These are phyloP conservation scores for Ilex paraguariensis DNA, from an alignment of 305 asterid genomes.

Conservation along the genomic window DNA sequence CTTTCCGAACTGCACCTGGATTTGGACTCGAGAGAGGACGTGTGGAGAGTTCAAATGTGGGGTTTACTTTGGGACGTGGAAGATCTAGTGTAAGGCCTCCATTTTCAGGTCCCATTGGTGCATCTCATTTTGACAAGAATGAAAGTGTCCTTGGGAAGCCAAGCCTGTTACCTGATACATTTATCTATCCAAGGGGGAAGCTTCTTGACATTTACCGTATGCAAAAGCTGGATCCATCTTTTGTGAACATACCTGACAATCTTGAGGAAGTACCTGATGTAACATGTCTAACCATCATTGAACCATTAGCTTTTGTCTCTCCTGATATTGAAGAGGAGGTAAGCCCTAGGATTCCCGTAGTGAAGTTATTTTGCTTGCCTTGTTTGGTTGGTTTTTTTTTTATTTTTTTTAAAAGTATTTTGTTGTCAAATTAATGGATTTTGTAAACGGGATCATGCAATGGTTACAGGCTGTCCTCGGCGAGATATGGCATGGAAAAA, in stretches of 20 bases:
- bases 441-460: no score
- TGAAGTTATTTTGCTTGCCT: slow-evolving; percentile 2
- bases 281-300: slow-evolving; percentile 43
- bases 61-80: slow-evolving; percentile 93
- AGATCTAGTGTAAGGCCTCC: slow-evolving; percentile 48
- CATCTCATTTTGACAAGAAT: slow-evolving; percentile 35
- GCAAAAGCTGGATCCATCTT: slow-evolving; percentile 48
- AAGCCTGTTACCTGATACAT: slow-evolving; percentile 21
- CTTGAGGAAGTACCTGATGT: slow-evolving; percentile 66
- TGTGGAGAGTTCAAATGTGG: slow-evolving; percentile 62
- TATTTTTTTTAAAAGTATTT: neutral
- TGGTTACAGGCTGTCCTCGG: slow-evolving; percentile 47
- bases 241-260: slow-evolving; percentile 44
- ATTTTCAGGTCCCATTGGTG: slow-evolving; percentile 52
- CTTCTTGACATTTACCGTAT: slow-evolving; percentile 87
- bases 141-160: slow-evolving; percentile 55
- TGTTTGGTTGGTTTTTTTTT: neutral
- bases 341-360: slow-evolving; percentile 16
- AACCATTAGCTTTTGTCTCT: slow-evolving; percentile 82
- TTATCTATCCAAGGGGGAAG: slow-evolving; percentile 85
- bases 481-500: slow-evolving; percentile 70
- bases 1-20: slow-evolving; percentile 91
- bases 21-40: slow-evolving; percentile 85
- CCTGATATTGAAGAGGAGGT: slow-evolving; percentile 91
- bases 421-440: neutral